These are phyloP conservation scores for Eutrema heterophyllum DNA, from an alignment of 345 rosid genomes.

Conservation along the genomic window DNA sequence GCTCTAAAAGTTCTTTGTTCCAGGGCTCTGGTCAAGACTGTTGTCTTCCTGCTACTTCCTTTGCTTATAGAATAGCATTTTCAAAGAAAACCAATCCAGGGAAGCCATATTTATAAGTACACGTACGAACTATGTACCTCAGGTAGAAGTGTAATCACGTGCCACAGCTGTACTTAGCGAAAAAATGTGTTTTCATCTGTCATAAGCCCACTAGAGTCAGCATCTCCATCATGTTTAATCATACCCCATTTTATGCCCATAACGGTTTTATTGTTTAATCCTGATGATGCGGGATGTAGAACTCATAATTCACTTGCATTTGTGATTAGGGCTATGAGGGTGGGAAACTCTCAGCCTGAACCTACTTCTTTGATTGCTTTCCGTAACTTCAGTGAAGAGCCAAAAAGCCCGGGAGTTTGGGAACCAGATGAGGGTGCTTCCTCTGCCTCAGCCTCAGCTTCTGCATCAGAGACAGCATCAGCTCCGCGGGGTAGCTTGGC, in stretches of 20 bases:
- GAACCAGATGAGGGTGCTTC: constrained; percentile 43
- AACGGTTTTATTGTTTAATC: neutral
- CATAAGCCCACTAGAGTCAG: neutral
- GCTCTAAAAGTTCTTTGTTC: neutral
- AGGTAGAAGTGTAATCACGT: neutral
- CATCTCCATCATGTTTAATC: neutral
- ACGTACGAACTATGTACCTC: neutral
- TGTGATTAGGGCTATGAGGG: constrained; percentile 47
- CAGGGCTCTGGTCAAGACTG: neutral
- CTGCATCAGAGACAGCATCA: constrained; percentile 24
- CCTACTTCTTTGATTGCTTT: constrained; percentile 70
- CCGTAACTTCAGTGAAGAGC: constrained; percentile 88
- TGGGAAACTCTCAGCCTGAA: constrained; percentile 44
- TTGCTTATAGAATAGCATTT: neutral
- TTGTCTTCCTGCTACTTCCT: neutral
- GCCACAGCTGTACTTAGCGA: neutral
- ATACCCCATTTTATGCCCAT: neutral
- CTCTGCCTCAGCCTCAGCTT: constrained; percentile 20
- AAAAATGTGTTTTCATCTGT: neutral
- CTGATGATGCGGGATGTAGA: neutral
- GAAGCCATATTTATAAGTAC: neutral
- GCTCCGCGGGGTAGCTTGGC: constrained; percentile 86
- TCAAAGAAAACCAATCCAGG: neutral
- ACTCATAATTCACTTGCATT: constrained; percentile 13
- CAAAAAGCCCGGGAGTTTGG: constrained; percentile 79